phyloP scores from a whole-genome alignment of 306 rosid species.

The Cucurbita ficifolia region DNA sequence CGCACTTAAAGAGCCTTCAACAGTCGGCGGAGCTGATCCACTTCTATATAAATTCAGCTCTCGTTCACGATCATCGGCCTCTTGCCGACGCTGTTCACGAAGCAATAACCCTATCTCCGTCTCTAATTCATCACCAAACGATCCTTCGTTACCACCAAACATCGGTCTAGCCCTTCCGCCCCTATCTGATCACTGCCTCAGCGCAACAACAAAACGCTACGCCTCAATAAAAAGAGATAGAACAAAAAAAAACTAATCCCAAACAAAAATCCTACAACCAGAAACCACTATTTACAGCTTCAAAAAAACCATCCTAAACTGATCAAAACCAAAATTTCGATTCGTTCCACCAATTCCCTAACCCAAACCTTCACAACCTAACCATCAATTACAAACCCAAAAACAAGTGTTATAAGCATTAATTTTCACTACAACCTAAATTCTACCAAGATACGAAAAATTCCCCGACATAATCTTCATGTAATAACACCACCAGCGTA shows the following conservation, averaged over 20 bases:
- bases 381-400: neutral
- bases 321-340: slow-evolving; percentile 17
- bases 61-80: slow-evolving; percentile 53
- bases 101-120: slow-evolving; percentile 71
- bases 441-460: neutral
- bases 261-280: slow-evolving; percentile 1
- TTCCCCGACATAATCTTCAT: neutral
- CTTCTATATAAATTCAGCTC: slow-evolving; percentile 68
- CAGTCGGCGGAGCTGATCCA: slow-evolving; percentile 91
- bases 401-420: neutral
- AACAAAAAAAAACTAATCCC: neutral
- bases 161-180: slow-evolving; percentile 29
- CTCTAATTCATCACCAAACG: slow-evolving; percentile 77
- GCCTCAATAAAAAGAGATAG: neutral
- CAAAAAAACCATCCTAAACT: slow-evolving; percentile 13
- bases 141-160: slow-evolving; percentile 64
- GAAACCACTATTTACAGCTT: slow-evolving; percentile 24
- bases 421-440: slow-evolving; percentile 2
- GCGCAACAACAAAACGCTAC: neutral
- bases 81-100: slow-evolving; percentile 63
- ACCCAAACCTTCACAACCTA: slow-evolving; percentile 1
- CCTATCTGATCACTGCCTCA: slow-evolving; percentile 8
- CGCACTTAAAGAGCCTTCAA: slow-evolving; percentile 74
- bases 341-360: slow-evolving; percentile 8
- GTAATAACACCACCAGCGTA: neutral